Evolutionary conservation across 2,329 filamentous ascomycete species (phyloP).

Genomic region (Waltergamsia citrina): DNA sequence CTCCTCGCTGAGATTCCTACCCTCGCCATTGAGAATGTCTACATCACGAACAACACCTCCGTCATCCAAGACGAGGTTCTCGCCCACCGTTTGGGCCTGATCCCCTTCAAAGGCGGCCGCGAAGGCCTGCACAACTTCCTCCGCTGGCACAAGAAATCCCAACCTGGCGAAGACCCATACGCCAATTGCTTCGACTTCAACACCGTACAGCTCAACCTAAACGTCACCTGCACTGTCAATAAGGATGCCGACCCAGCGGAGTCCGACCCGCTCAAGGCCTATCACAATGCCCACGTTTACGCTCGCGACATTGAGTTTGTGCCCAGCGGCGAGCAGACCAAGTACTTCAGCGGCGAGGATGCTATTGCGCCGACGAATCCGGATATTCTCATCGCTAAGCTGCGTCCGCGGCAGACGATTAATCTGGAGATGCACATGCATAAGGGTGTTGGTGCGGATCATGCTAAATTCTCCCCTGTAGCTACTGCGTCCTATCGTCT

Average conservation of each 20-base stretch:
- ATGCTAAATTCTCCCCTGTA: conserved; percentile 95
- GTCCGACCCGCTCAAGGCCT: conserved; percentile 74
- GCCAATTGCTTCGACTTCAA: conserved; percentile 69
- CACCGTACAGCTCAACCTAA: conserved; percentile 70
- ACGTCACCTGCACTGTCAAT: conserved; percentile 74
- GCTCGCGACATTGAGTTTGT: conserved; percentile 68
- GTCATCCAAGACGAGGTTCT: conserved; percentile 98
- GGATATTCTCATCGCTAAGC: conserved; percentile 87
- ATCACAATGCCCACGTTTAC: conserved; percentile 77
- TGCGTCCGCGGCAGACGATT: conserved; percentile 84
- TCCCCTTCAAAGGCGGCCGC: conserved; percentile 75
- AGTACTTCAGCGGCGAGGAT: conserved; percentile 59
- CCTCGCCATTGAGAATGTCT: conserved; percentile 88
- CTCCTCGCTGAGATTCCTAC: conserved; percentile 90
- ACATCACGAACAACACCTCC: conserved; percentile 91
- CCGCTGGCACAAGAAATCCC: conserved; percentile 69
- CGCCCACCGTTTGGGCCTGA: conserved; percentile 77
- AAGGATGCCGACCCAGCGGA: conserved; percentile 60
- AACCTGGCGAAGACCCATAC: conserved; percentile 49
- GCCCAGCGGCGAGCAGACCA: conserved; percentile 62
- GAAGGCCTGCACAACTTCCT: conserved; percentile 70
- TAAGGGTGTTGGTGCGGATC: conserved; percentile 88
- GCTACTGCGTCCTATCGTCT: conserved; percentile 90
- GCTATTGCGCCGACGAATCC: conserved; percentile 74
- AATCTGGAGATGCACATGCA: conserved; percentile 85